A percentile compares a stretch with the other conserved stretches of the same genome.
These are phyloP conservation scores for Penicillium aurantiogriseum DNA, from an alignment of 2,329 filamentous ascomycete genomes.

Conservation along the genomic window DNA sequence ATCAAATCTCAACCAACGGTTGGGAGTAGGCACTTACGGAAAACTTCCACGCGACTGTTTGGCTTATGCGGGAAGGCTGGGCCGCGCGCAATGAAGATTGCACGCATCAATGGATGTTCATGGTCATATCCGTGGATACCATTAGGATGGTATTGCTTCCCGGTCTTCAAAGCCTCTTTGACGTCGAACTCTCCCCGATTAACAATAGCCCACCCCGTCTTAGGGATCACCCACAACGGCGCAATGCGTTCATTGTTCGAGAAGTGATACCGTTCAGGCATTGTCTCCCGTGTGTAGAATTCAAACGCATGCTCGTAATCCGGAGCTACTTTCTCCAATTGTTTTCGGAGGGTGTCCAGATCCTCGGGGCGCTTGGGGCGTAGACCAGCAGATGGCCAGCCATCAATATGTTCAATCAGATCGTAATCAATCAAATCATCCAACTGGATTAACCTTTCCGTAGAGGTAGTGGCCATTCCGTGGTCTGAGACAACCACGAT, in stretches of 20 bases:
- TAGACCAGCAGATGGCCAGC: conserved; percentile 90
- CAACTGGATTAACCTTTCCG: conserved; percentile 75
- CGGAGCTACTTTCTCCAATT: conserved; percentile 54
- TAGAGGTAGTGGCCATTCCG: conserved; percentile 93
- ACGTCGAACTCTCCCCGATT: conserved; percentile 76
- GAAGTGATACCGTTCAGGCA: conserved; percentile 94
- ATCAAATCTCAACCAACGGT: neutral
- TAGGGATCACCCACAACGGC: conserved; percentile 89
- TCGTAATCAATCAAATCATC: conserved; percentile 80
- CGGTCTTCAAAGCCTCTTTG: conserved; percentile 61
- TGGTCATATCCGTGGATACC: conserved; percentile 95
- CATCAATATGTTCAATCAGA: conserved; percentile 80
- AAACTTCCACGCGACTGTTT: conserved; percentile 74
- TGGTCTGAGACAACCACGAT: conserved; percentile 96
- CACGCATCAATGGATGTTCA: conserved; percentile 90
- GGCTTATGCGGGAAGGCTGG: conserved; percentile 86
- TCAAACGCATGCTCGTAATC: conserved; percentile 66
- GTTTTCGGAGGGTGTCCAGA: conserved; percentile 65
- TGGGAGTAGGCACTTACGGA: conserved; percentile 64
- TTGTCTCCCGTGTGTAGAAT: conserved; percentile 80
- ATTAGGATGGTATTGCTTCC: conserved; percentile 70
- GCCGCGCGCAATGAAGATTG: conserved; percentile 88
- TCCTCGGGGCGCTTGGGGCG: conserved; percentile 71
- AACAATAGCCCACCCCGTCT: conserved; percentile 89
- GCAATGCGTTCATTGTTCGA: conserved; percentile 84